A percentile compares a stretch with the other conserved stretches of the same genome.
Evolutionary conservation across 306 rosid genomes (phyloP).

Genomic region (Begonia loranthoides): DNA sequence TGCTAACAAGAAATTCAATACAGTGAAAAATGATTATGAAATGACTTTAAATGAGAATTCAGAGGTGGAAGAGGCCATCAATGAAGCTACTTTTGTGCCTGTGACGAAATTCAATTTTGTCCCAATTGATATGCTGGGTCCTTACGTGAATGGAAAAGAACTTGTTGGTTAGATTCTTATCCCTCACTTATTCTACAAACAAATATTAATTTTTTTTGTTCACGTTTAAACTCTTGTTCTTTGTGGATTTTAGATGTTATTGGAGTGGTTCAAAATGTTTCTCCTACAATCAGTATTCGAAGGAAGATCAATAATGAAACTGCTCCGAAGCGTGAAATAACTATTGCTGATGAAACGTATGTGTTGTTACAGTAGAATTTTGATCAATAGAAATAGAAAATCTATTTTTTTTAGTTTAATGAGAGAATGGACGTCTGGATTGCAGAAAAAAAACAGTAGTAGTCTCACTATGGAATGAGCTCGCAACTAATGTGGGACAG

Average conservation of each 20-base stretch:
- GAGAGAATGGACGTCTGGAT: not conserved
- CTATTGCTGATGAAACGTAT: conserved; percentile 86
- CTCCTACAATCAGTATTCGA: conserved; percentile 75
- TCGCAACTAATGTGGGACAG: conserved; percentile 71
- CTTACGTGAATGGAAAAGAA: conserved; percentile 49
- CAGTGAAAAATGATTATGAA: conserved; percentile 86
- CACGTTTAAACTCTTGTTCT: not conserved
- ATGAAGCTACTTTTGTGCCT: conserved; percentile 63
- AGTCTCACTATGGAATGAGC: conserved; percentile 88
- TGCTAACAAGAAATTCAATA: conserved; percentile 84
- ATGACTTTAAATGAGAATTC: conserved; percentile 81
- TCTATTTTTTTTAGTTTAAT: not conserved
- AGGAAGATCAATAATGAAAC: conserved; percentile 72
- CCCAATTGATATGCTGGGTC: conserved; percentile 74
- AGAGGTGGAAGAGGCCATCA: conserved; percentile 74
- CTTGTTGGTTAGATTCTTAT: conserved; percentile 63
- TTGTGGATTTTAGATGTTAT: conserved; percentile 42
- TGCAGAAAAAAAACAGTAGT: conserved; percentile 79
- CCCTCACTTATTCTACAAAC: not conserved
- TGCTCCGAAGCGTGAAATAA: conserved; percentile 82
- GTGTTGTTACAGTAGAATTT: not conserved
- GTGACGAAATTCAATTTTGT: conserved; percentile 66
- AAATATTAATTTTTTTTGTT: not conserved
- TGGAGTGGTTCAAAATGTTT: conserved; percentile 79
- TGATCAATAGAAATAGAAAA: not conserved